Conservation (phyloP, 2,329 filamentous ascomycete species). For the Xylaria polymorpha region DNA sequence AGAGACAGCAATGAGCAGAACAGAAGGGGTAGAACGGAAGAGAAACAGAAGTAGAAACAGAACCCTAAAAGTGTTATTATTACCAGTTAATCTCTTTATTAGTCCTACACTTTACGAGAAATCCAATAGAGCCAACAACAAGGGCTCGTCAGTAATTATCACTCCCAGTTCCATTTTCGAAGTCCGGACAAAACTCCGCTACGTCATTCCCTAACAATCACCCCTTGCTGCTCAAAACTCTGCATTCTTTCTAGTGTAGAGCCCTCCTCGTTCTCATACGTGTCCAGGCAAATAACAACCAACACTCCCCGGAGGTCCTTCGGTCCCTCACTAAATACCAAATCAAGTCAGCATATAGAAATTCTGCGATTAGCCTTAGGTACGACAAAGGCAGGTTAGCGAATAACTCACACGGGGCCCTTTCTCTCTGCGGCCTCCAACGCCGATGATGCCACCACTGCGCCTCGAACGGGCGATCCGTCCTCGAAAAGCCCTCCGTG, state of each 20-base stretch:
- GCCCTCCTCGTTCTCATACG: slow-evolving; percentile 9
- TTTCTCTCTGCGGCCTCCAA: background rate
- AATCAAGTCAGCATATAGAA: background rate
- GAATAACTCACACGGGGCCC: slow-evolving; percentile 6
- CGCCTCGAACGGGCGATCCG: slow-evolving; percentile 33
- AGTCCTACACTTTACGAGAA: background rate
- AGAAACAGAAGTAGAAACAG: background rate
- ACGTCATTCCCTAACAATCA: slow-evolving; percentile 22
- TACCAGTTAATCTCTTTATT: background rate
- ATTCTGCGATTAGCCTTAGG: no score
- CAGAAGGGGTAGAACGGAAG: background rate
- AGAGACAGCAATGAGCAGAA: background rate
- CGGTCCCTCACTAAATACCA: slow-evolving; percentile 16
- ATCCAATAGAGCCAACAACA: background rate
- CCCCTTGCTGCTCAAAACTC: slow-evolving; percentile 25
- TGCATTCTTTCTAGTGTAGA: slow-evolving; percentile 20
- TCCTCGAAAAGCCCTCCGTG: slow-evolving; percentile 19
- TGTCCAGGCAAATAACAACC: slow-evolving; percentile 36
- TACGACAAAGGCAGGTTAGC: background rate
- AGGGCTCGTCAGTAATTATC: background rate
- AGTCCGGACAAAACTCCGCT: background rate
- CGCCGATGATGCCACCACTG: slow-evolving; percentile 24
- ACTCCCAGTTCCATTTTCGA: background rate
- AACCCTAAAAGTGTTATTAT: background rate
- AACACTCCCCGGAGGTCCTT: slow-evolving; percentile 32